phyloP scores from a whole-genome alignment of 2,329 filamentous ascomycete genomes.

The Leptographium galeiforme region DNA sequence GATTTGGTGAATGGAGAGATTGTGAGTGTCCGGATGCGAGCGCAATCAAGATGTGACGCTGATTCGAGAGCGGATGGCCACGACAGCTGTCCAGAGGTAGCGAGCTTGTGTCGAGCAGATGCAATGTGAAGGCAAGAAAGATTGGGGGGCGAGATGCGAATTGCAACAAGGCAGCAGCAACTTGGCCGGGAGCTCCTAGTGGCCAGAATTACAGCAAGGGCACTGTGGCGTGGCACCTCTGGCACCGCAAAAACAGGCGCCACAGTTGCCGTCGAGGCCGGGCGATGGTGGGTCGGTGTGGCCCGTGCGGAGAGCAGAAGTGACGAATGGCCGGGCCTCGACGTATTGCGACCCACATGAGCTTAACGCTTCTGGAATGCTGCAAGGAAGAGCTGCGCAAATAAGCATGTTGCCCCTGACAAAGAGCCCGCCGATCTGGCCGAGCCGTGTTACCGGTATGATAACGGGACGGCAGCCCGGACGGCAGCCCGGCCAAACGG shows the following conservation, averaged over 20 bases:
- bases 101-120: background rate
- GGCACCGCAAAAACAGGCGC: background rate
- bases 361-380: background rate
- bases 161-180: background rate
- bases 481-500: too few relatives aligned
- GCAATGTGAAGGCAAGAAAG: background rate
- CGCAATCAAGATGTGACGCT: background rate
- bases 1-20: background rate
- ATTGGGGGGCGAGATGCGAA: background rate
- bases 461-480: too few relatives aligned
- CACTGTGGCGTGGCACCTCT: background rate
- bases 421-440: too few relatives aligned
- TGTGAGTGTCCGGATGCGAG: background rate
- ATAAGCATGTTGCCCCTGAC: too few relatives aligned
- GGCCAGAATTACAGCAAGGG: background rate
- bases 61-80: background rate
- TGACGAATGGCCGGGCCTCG: background rate
- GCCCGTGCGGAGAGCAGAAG: background rate
- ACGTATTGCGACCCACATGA: background rate
- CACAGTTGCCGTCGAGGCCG: background rate
- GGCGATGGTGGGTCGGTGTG: background rate
- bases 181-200: background rate
- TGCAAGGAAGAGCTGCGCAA: too few relatives aligned
- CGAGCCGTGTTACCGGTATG: too few relatives aligned
- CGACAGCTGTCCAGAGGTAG: background rate